Evolutionary conservation across 139 green algal species (phyloP).

Genomic region (Dunaliella primolecta): DNA sequence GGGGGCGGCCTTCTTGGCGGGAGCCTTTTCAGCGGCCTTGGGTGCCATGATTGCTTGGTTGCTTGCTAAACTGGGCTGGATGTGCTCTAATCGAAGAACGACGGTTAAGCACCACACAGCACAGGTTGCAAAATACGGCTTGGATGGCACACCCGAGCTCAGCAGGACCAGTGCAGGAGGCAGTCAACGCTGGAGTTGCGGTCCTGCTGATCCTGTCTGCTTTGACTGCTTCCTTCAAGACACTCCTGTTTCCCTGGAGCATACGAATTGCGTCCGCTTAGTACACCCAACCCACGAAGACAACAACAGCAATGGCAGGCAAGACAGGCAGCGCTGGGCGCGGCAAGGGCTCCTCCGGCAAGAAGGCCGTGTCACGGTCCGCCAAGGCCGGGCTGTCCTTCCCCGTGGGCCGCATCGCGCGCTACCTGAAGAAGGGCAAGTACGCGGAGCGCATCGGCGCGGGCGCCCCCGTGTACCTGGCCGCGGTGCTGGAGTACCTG

Average conservation of each 20-base stretch:
- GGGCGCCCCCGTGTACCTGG: no score
- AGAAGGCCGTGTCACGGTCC: background rate
- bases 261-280: background rate
- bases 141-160: no score
- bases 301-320: background rate
- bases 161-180: background rate
- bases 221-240: background rate
- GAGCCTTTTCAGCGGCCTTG: constrained; percentile 20
- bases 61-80: background rate
- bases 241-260: background rate
- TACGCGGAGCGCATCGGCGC: no score
- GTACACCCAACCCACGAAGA: background rate
- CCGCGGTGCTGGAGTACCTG: no score
- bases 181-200: background rate
- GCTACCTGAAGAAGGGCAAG: no score
- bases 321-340: background rate
- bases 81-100: background rate
- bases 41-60: background rate
- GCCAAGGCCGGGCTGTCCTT: no score
- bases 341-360: background rate
- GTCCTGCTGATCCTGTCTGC: background rate
- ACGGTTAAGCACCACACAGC: background rate
- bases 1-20: constrained; percentile 23
- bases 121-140: background rate
- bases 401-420: no score